A percentile compares a stretch with the other conserved stretches of the same genome.
Evolutionary conservation across 2,329 filamentous ascomycete species (phyloP).

Genomic region (Pezicula rhizophila): DNA sequence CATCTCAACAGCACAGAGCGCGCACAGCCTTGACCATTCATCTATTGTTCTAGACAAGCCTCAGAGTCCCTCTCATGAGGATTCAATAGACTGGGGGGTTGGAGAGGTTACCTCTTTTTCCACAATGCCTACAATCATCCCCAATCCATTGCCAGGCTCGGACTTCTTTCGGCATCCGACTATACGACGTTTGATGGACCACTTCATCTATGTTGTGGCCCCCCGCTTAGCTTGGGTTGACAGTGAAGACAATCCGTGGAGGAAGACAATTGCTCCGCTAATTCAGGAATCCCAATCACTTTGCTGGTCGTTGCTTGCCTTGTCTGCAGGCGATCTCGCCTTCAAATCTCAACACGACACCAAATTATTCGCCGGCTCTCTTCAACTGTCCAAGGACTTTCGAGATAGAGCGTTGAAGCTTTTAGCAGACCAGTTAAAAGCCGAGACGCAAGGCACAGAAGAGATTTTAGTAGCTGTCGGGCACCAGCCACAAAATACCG

Average conservation of each 20-base stretch:
- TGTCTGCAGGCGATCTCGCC: slow-evolving; percentile 2
- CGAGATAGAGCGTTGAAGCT: slow-evolving; percentile 1
- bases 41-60: too few relatives aligned
- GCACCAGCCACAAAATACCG: background rate
- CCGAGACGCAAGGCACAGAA: background rate
- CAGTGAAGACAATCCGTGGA: slow-evolving; percentile 3
- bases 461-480: background rate
- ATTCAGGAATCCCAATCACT: background rate
- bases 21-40: too few relatives aligned
- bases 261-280: slow-evolving; percentile 3
- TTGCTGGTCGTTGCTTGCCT: slow-evolving; percentile 1
- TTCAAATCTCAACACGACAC: background rate
- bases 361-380: background rate
- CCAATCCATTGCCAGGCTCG: background rate
- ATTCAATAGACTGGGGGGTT: background rate
- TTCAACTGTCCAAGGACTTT: background rate
- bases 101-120: background rate
- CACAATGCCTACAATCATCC: background rate
- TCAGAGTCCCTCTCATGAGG: background rate
- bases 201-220: slow-evolving; percentile 2
- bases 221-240: slow-evolving; percentile 3
- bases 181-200: slow-evolving; percentile 1
- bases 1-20: too few relatives aligned
- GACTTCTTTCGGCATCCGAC: background rate
- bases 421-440: slow-evolving; percentile 1